Evolutionary conservation across 2,329 filamentous ascomycete genomes (phyloP), one percentile per base, ranked within the genome.

Genomic region (Monosporascus ibericus): DNA sequence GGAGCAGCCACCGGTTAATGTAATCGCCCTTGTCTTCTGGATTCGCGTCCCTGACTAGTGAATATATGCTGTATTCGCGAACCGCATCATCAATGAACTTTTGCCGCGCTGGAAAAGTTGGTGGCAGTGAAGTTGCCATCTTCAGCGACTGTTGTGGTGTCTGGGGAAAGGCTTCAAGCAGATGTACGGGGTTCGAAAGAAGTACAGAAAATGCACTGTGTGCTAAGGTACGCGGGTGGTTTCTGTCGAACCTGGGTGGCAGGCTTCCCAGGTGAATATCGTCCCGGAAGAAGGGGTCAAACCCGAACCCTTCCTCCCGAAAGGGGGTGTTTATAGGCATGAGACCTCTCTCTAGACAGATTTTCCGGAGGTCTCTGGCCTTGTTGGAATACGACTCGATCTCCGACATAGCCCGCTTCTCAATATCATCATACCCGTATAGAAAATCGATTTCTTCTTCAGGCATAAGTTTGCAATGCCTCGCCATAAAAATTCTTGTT

Each of bases 1-100:
- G 75, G 14, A 81, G 68, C 3, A 82, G 64, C 79, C 79, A 82
- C 40, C 75, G 69, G 56, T 75, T 75, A 58, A 82, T 72, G 52
- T 71, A 78, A 48, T 78, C 73, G 1, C 63, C 65, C 55, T 72
- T 75, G 57, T 71, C 68, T 3, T 69, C 70, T 2, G 61, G 59
- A 11, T 68, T 60, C 3, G 65, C 59, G 3, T 72, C 70, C 24
- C 57, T 58, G 48, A 79, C 61, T 11, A 79, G 68, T 6, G 64
- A 69, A 44, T 74, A 65, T 49, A 80, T 80, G 34, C 68, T 69
- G n/a, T 70, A 72, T 59, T 81, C 78, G 52, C 77, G 80, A 48
- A 70, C 67, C 2, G 75, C 73, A 20, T 71, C 64, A 2, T 69
- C 66, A 48, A 78, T 59, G n/a, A 63, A 66, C 44, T 53, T 63